A percentile compares a stretch with the other conserved stretches of the same genome.
Evolutionary conservation across 2,329 filamentous ascomycete genomes (phyloP).

Genomic region (Nothopassalora personata): DNA sequence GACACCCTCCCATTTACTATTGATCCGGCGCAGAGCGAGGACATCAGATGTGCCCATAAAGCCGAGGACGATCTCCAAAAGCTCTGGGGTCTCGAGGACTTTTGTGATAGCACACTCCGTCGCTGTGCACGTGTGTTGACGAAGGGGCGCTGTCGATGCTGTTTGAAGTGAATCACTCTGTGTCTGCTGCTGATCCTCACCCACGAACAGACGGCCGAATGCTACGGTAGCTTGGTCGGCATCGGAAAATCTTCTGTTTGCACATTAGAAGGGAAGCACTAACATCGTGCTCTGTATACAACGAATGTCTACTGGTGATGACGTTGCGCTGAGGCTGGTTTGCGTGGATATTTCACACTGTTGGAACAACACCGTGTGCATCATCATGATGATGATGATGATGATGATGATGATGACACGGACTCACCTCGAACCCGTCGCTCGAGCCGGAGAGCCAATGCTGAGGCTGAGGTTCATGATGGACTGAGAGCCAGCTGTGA

Average conservation of each 20-base stretch:
- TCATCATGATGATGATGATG: no score
- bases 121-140: conserved; percentile 2
- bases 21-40: conserved; percentile 15
- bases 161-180: not conserved
- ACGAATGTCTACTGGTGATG: not conserved
- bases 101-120: conserved; percentile 18
- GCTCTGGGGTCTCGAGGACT: conserved; percentile 23
- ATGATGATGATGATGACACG: not conserved
- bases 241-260: conserved; percentile 13
- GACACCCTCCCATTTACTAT: conserved; percentile 15
- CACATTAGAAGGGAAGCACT: not conserved
- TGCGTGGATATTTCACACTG: not conserved
- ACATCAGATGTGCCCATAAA: conserved; percentile 20
- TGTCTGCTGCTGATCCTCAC: not conserved
- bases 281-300: not conserved
- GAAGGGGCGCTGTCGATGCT: not conserved
- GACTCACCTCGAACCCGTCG: not conserved
- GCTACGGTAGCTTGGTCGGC: not conserved
- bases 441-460: not conserved
- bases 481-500: no score
- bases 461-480: no score
- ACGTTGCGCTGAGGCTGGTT: not conserved
- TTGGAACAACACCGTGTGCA: not conserved
- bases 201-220: not conserved
- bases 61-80: conserved; percentile 22